phyloP scores from a whole-genome alignment of 225 moss, liverwort and hornwort genomes.

The Neckera pumila region DNA sequence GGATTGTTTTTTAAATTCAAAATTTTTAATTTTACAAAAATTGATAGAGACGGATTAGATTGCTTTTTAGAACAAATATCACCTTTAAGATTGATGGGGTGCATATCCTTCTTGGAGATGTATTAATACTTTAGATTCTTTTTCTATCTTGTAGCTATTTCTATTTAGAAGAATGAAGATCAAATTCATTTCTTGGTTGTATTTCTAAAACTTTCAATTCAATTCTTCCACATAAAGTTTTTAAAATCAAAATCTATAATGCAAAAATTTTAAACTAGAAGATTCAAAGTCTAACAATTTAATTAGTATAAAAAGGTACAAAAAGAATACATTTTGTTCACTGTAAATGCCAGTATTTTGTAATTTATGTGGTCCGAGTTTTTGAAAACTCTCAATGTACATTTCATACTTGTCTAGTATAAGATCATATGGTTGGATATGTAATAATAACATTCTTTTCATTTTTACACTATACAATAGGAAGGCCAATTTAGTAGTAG shows the following conservation, averaged over 20 bases:
- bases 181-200: rapidly evolving
- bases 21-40: background rate
- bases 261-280: background rate
- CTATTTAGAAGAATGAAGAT: background rate
- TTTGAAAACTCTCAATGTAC: background rate
- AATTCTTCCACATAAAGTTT: background rate
- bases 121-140: too few species aligned
- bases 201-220: background rate
- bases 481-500: background rate
- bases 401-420: background rate
- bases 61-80: background rate
- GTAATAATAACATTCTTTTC: too few species aligned
- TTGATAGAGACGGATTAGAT: rapidly evolving
- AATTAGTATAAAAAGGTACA: too few species aligned
- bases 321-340: background rate
- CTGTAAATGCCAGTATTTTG: background rate
- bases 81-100: rapidly evolving
- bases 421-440: background rate
- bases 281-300: background rate
- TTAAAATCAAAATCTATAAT: background rate
- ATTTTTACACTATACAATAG: rapidly evolving
- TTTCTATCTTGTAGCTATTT: background rate
- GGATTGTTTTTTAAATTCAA: rapidly evolving
- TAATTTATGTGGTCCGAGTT: background rate
- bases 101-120: background rate